These are phyloP conservation scores for Vitis rupestris DNA, from an alignment of 164 flowering plant genomes.

Conservation along the genomic window DNA sequence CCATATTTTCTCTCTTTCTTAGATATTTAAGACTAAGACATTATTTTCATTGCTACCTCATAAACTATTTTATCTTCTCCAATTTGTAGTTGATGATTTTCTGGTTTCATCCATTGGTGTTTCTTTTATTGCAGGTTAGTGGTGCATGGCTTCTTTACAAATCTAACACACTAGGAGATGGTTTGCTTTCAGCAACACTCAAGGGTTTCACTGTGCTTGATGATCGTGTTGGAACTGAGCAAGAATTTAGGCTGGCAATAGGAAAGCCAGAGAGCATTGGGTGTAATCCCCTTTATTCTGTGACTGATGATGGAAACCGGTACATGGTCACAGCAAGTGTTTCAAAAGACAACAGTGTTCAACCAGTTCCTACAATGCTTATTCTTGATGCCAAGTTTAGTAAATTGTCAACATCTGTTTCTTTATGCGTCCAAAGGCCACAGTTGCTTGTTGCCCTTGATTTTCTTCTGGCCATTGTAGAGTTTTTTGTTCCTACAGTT, in stretches of 20 bases:
- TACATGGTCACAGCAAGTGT: constrained; percentile 14
- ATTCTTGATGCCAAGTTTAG: constrained; percentile 83
- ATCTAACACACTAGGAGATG: constrained; percentile 65
- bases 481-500: constrained; percentile 87
- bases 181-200: constrained; percentile 77
- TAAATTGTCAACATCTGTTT: constrained; percentile 48
- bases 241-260: constrained; percentile 77
- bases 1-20: neutral
- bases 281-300: constrained; percentile 13
- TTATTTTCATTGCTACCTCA: neutral
- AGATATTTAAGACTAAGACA: neutral
- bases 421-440: constrained; percentile 80
- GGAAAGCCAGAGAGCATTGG: constrained; percentile 50
- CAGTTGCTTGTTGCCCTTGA: constrained; percentile 97
- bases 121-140: constrained; percentile 48
- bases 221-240: constrained; percentile 84
- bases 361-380: constrained; percentile 68
- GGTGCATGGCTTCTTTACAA: constrained; percentile 87
- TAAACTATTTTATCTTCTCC: constrained; percentile 1
- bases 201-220: constrained; percentile 77
- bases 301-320: constrained; percentile 16
- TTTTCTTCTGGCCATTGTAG: constrained; percentile 86
- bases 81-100: neutral
- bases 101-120: neutral
- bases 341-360: constrained; percentile 15